Evolutionary conservation across 1,284 basidiomycete genomes (phyloP).

Genomic region (Cystobasidium pallidum): DNA sequence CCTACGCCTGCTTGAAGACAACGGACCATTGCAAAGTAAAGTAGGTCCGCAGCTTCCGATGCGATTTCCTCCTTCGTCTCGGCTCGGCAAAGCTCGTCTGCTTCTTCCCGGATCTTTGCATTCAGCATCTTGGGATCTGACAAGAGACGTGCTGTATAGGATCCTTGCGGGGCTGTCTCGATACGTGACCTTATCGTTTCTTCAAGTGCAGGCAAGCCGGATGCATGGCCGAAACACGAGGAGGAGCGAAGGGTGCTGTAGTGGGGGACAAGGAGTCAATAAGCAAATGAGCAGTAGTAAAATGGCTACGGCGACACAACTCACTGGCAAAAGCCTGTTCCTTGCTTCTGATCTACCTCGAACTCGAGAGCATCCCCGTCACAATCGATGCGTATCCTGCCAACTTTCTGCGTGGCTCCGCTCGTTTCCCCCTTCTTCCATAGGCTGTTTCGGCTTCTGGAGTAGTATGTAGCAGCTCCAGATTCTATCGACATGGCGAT

Average conservation of each 20-base stretch:
- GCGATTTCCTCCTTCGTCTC: constrained; percentile 81
- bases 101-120: constrained; percentile 98
- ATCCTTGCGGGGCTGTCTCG: constrained; percentile 78
- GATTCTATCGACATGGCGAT: constrained; percentile 84
- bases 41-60: constrained; percentile 92
- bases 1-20: constrained; percentile 84
- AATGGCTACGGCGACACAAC: constrained; percentile 66
- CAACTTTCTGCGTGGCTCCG: constrained; percentile 86
- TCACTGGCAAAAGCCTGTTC: constrained; percentile 79
- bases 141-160: constrained; percentile 90
- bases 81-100: constrained; percentile 90
- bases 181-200: constrained; percentile 75
- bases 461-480: constrained; percentile 93
- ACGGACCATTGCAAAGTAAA: constrained; percentile 86
- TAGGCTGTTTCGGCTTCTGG: constrained; percentile 83
- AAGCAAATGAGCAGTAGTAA: no score
- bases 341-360: constrained; percentile 83
- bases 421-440: constrained; percentile 98
- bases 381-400: constrained; percentile 84
- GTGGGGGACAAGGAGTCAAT: not conserved
- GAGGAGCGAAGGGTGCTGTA: constrained; percentile 51
- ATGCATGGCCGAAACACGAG: constrained; percentile 77
- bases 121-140: constrained; percentile 76
- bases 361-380: constrained; percentile 92
- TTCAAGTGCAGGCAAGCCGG: constrained; percentile 82